phyloP scores from a whole-genome alignment of 225 moss, liverwort and hornwort species.

The Straminergon stramineum region DNA sequence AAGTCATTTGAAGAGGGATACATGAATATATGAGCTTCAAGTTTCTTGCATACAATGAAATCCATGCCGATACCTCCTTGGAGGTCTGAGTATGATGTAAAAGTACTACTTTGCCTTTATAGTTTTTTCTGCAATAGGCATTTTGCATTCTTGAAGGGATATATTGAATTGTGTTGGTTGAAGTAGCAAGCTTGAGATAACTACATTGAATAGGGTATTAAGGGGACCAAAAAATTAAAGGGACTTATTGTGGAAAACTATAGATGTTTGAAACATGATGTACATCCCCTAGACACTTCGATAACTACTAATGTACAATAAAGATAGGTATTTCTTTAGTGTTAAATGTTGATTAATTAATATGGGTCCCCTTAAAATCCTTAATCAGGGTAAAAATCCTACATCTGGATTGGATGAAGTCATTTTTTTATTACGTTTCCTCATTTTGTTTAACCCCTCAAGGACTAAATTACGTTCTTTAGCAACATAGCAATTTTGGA shows the following conservation, averaged over 20 bases:
- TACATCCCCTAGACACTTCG: no score
- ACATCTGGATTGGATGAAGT: not conserved
- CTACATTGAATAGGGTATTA: no score
- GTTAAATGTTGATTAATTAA: no score
- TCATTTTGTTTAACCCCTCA: not conserved
- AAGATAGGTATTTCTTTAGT: no score
- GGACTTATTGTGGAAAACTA: no score
- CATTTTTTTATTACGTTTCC: not conserved
- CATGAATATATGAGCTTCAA: not conserved
- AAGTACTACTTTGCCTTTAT: not conserved
- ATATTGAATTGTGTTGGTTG: not conserved
- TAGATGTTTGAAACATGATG: no score
- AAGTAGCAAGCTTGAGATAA: not conserved
- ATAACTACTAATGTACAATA: no score
- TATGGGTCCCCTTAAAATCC: no score
- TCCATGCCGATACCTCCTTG: not conserved
- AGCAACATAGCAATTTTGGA: no score
- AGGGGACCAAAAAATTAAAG: no score
- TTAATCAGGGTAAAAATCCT: no score
- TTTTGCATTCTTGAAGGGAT: not conserved
- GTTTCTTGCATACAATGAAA: not conserved
- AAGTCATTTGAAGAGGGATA: not conserved
- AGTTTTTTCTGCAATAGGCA: not conserved
- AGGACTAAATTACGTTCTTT: no score
- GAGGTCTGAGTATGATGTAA: not conserved